A percentile compares a stretch with the other conserved stretches of the same genome.
Evolutionary conservation across 441 rosid species (phyloP).

Genomic region (Eruca vesicaria): DNA sequence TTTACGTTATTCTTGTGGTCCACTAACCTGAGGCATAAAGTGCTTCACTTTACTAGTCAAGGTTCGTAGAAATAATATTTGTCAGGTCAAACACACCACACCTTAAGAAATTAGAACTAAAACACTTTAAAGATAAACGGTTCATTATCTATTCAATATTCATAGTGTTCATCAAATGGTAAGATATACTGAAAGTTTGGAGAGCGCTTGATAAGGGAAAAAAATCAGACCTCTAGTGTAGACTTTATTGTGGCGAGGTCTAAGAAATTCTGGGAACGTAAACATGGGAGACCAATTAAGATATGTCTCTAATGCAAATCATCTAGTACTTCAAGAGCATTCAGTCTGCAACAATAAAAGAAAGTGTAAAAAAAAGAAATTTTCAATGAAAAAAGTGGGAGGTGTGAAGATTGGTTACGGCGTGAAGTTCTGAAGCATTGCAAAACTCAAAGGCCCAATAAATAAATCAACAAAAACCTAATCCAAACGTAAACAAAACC

Average conservation of each 20-base stretch:
- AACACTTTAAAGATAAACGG: not conserved
- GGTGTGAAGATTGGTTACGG: slow-evolving; percentile 54
- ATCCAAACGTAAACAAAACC: not conserved
- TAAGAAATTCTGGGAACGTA: slow-evolving; percentile 59
- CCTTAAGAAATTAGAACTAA: not conserved
- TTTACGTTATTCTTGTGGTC: slow-evolving; percentile 92
- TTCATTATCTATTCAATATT: not conserved
- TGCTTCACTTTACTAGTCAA: slow-evolving; percentile 70
- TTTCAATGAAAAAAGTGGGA: not conserved
- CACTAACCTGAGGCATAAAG: slow-evolving; percentile 86
- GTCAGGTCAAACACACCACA: slow-evolving; percentile 22
- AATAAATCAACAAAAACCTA: too few species aligned
- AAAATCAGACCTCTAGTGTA: slow-evolving; percentile 52
- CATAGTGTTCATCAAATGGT: not conserved
- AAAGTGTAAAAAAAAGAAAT: not conserved
- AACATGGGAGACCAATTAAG: slow-evolving; percentile 72
- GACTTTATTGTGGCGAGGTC: slow-evolving; percentile 62
- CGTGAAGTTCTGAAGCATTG: slow-evolving; percentile 66
- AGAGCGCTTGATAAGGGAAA: not conserved
- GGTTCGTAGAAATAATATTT: slow-evolving; percentile 43
- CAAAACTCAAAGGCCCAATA: slow-evolving; percentile 58
- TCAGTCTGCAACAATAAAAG: slow-evolving; percentile 41
- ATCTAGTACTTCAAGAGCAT: slow-evolving; percentile 75
- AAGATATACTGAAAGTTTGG: not conserved
- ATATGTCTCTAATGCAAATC: slow-evolving; percentile 83